Evolutionary conservation across 257 asterid species (phyloP).

Genomic region (Capsicum baccatum): DNA sequence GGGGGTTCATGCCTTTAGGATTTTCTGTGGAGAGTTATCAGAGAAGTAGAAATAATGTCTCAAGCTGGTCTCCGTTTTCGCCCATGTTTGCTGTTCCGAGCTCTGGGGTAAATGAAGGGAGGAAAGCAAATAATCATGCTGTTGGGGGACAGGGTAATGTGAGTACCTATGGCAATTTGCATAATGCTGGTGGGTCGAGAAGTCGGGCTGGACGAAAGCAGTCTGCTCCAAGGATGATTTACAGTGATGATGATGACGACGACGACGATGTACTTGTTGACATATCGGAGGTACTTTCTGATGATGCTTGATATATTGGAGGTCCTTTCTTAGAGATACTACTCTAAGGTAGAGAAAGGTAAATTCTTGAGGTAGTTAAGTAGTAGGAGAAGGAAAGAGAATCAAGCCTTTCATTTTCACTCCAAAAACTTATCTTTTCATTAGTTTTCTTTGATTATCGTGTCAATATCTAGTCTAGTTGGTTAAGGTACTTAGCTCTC

Average conservation of each 20-base stretch:
- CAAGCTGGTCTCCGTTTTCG: conserved; percentile 82
- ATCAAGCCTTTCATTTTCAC: neutral
- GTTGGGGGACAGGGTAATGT: conserved; percentile 34
- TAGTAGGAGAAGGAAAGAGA: neutral
- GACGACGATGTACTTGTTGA: neutral
- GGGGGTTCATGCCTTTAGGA: conserved; percentile 78
- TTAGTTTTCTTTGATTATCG: neutral
- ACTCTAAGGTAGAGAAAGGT: neutral
- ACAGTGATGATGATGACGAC: neutral
- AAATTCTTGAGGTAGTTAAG: neutral
- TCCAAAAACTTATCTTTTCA: neutral
- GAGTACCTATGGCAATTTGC: neutral
- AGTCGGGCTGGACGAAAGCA: neutral
- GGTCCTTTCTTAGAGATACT: neutral
- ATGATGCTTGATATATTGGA: neutral
- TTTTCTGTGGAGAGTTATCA: conserved; percentile 50
- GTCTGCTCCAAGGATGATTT: conserved; percentile 23
- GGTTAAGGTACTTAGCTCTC: neutral
- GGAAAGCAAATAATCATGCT: conserved; percentile 29
- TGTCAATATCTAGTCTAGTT: conserved; percentile 10
- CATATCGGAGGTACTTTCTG: neutral
- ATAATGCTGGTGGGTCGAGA: neutral
- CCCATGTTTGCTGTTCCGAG: conserved; percentile 71
- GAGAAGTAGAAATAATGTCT: conserved; percentile 43
- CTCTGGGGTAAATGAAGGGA: conserved; percentile 31